Conservation (phyloP, 129 eudicot genomes). For the Deinandra increscens region DNA sequence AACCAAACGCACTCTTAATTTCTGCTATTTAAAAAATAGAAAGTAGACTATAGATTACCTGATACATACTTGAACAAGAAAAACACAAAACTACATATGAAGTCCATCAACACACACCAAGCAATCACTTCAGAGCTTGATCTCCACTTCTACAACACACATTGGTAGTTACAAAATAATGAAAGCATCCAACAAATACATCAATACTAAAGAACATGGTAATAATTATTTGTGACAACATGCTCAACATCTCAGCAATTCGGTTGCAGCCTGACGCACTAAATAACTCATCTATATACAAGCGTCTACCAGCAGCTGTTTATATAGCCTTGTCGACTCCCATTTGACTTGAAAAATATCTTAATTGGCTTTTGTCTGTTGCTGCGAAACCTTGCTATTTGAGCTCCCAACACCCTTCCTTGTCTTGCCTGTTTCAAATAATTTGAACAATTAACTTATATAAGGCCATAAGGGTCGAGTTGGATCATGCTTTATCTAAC, state of each 20-base stretch:
- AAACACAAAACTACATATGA: constrained; percentile 3
- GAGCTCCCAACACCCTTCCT: constrained; percentile 50
- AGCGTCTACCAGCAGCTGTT: constrained; percentile 20
- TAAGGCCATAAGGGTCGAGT: background rate
- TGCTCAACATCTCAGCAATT: constrained; percentile 13
- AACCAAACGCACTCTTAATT: too few relatives aligned
- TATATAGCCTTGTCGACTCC: constrained; percentile 32
- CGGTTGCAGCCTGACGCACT: constrained; percentile 5
- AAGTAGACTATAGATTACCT: background rate
- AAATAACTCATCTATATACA: constrained; percentile 28
- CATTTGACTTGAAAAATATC: constrained; percentile 27
- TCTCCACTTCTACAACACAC: constrained; percentile 9
- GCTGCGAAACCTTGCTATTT: constrained; percentile 39
- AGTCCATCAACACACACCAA: constrained; percentile 14
- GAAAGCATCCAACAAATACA: constrained; percentile 8
- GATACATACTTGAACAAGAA: constrained; percentile 6
- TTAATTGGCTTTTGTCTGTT: constrained; percentile 35
- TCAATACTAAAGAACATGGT: constrained; percentile 12
- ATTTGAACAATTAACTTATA: background rate
- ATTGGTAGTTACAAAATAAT: constrained; percentile 26
- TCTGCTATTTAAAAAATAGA: background rate
- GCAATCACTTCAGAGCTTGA: background rate
- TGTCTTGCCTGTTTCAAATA: constrained; percentile 45
- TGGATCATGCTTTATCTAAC: background rate
- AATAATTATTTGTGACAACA: constrained; percentile 20